Conservation (phyloP, 257 asterid species). For the Avicennia marina region DNA sequence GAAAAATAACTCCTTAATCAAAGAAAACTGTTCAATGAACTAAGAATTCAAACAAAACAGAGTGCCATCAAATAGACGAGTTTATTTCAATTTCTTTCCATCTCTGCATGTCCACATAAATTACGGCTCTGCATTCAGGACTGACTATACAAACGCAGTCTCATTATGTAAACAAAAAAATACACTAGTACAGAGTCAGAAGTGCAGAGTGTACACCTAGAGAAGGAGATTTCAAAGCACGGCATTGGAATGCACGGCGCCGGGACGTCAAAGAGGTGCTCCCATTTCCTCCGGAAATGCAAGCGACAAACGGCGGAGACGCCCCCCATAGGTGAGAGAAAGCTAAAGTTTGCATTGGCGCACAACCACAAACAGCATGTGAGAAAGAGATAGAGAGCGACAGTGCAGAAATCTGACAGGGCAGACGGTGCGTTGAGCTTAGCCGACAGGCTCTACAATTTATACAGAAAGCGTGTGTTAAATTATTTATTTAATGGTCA, state of each 20-base stretch:
- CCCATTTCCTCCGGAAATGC: conserved; percentile 18
- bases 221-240: conserved; percentile 30
- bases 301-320: conserved; percentile 20
- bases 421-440: conserved; percentile 5
- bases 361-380: background rate
- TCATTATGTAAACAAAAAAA: background rate
- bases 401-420: background rate
- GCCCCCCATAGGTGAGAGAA: conserved; percentile 21
- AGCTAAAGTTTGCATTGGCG: conserved; percentile 42
- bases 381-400: too few relatives aligned
- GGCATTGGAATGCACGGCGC: conserved; percentile 29
- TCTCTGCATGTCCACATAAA: background rate
- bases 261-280: conserved; percentile 25
- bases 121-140: background rate
- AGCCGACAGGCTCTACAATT: background rate
- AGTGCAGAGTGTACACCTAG: conserved; percentile 35
- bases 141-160: background rate
- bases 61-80: background rate
- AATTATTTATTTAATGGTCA: too few relatives aligned
- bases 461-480: too few relatives aligned
- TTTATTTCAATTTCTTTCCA: background rate
- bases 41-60: background rate
- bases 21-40: background rate
- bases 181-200: background rate
- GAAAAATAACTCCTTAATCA: background rate